A percentile compares a stretch with the other conserved stretches of the same genome.
These are phyloP conservation scores for Cladophialophora bantiana DNA, from an alignment of 2,329 filamentous ascomycete genomes.

Conservation along the genomic window DNA sequence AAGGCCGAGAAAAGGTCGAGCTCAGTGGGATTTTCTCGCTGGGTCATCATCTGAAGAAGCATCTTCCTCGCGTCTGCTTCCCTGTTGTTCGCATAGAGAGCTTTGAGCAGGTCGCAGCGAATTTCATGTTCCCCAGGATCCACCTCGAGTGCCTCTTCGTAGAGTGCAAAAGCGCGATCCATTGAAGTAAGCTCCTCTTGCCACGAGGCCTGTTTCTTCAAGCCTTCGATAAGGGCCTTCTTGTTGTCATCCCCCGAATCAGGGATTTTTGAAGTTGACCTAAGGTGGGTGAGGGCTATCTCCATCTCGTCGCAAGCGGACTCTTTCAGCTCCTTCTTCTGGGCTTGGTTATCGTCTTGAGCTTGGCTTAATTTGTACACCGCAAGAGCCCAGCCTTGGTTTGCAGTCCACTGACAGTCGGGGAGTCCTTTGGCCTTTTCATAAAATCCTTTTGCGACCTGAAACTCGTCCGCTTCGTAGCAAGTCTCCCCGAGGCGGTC, in stretches of 20 bases:
- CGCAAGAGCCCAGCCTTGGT: slow-evolving; percentile 6
- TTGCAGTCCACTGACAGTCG: background rate
- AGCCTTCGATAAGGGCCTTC: background rate
- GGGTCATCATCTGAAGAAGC: background rate
- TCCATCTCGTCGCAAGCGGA: background rate
- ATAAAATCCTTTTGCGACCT: slow-evolving; percentile 3
- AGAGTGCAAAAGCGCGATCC: background rate
- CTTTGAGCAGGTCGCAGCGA: background rate
- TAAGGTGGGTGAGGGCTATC: background rate
- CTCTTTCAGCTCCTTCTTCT: background rate
- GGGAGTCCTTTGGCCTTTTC: slow-evolving; percentile 8
- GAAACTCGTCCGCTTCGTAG: background rate
- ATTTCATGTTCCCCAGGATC: background rate
- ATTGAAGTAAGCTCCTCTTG: background rate
- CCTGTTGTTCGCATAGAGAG: background rate
- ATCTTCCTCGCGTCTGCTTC: background rate
- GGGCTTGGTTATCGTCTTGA: background rate
- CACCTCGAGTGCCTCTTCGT: background rate
- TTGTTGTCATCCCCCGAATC: background rate
- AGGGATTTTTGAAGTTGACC: background rate
- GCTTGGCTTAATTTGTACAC: background rate
- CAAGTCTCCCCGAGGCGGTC: slow-evolving; percentile 6
- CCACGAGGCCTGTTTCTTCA: background rate
- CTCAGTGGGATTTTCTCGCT: background rate
- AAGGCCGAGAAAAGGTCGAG: background rate